Percentiles rank a stretch among this genome's conserved stretches.
Evolutionary conservation across 768 basidiomycete genomes (phyloP).

Genomic region (Glaciozyma antarctica): DNA sequence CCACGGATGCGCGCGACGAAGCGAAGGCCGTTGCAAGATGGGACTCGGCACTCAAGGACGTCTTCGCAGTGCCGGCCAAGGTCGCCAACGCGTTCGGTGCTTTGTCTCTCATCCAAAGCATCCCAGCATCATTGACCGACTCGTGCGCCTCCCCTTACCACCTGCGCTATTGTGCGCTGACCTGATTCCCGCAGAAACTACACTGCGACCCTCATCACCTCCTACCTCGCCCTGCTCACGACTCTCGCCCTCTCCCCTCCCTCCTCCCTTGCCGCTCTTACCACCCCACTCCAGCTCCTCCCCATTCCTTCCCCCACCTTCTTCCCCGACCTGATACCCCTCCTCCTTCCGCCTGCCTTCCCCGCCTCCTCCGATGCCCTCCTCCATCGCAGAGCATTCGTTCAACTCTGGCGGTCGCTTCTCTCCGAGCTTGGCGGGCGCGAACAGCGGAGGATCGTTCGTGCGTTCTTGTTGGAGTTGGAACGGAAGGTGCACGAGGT

Average conservation of each 20-base stretch:
- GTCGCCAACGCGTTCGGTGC: slow-evolving; percentile 55
- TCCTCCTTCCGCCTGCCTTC: slow-evolving; percentile 42
- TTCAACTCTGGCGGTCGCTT: slow-evolving; percentile 51
- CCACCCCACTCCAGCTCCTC: slow-evolving; percentile 33
- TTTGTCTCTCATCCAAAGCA: slow-evolving; percentile 14
- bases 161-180: background rate
- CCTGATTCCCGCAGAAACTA: slow-evolving; percentile 49
- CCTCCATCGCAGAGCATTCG: slow-evolving; percentile 28
- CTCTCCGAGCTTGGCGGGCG: slow-evolving; percentile 44
- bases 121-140: slow-evolving; percentile 43
- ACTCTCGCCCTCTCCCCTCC: background rate
- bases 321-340: background rate
- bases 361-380: slow-evolving; percentile 35
- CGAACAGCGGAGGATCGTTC: slow-evolving; percentile 51
- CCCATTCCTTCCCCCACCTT: background rate
- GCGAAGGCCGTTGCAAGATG: slow-evolving; percentile 43
- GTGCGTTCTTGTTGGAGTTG: slow-evolving; percentile 49
- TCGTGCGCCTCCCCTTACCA: background rate
- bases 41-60: slow-evolving; percentile 64
- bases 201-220: slow-evolving; percentile 41
- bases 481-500: slow-evolving; percentile 25
- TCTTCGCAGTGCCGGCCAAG: slow-evolving; percentile 62
- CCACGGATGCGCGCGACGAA: background rate
- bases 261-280: slow-evolving; percentile 42
- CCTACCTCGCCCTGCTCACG: slow-evolving; percentile 44